phyloP scores from a whole-genome alignment of 2,329 filamentous ascomycete species.

The Fusarium nanum region DNA sequence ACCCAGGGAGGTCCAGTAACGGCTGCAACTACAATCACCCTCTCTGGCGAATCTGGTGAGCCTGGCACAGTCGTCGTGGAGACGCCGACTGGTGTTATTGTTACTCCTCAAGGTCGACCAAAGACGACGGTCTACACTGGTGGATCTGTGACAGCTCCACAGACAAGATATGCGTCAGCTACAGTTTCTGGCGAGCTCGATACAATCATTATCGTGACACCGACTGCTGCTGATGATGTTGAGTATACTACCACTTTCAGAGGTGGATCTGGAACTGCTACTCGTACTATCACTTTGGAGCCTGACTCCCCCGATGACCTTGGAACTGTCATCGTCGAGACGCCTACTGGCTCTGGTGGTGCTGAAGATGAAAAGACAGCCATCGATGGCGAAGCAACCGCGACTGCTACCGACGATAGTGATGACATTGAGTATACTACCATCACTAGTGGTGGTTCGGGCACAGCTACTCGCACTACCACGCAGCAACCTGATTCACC shows the following conservation, averaged over 20 bases:
- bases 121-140: neutral
- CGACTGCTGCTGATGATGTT: neutral
- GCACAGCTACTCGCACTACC: neutral
- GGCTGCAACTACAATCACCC: neutral
- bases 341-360: neutral
- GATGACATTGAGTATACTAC: neutral
- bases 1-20: neutral
- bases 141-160: neutral
- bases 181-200: conserved; percentile 4
- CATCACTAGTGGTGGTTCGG: neutral
- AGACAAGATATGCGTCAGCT: conserved; percentile 8
- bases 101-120: neutral
- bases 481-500: neutral
- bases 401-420: neutral
- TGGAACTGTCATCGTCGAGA: neutral
- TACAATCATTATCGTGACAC: neutral
- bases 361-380: neutral
- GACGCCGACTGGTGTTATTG: neutral
- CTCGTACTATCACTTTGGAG: neutral
- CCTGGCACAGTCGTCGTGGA: neutral
- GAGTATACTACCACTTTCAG: neutral
- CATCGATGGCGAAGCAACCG: too few species aligned
- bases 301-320: neutral
- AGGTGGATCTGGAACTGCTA: neutral
- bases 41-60: neutral